Evolutionary conservation across 257 asterid species (phyloP).

Genomic region (Primulina huaijiensis): DNA sequence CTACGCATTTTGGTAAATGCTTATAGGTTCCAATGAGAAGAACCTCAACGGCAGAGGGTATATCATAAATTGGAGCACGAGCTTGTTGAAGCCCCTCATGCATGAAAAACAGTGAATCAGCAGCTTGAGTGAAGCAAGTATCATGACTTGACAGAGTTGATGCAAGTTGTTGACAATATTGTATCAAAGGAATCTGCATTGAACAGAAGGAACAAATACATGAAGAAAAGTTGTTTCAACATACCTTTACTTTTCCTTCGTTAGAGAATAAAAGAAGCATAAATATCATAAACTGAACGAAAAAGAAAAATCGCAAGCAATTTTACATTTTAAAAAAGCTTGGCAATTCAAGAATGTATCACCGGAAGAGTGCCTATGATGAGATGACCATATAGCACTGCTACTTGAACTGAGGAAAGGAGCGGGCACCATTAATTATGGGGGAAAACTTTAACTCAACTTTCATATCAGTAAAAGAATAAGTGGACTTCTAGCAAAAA

Average conservation of each 20-base stretch:
- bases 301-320: not conserved
- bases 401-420: conserved; percentile 8
- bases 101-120: conserved; percentile 97
- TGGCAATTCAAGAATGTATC: conserved; percentile 5
- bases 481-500: not conserved
- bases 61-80: conserved; percentile 97
- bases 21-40: conserved; percentile 79
- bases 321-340: not conserved
- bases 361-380: not conserved
- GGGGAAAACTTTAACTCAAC: not conserved
- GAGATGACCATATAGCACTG: not conserved
- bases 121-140: conserved; percentile 96
- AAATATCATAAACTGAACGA: conserved; percentile 2
- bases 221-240: conserved; percentile 3
- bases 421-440: not conserved
- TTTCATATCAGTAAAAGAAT: not conserved
- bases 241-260: not conserved
- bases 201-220: conserved; percentile 25
- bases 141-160: conserved; percentile 93
- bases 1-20: conserved; percentile 90
- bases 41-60: conserved; percentile 91
- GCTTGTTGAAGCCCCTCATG: conserved; percentile 98
- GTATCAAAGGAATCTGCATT: conserved; percentile 89
- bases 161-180: conserved; percentile 83
- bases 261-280: not conserved